Base-by-base conservation (phyloP, 371 early-diverging fungal species). In the Mortierella sp. region DNA sequence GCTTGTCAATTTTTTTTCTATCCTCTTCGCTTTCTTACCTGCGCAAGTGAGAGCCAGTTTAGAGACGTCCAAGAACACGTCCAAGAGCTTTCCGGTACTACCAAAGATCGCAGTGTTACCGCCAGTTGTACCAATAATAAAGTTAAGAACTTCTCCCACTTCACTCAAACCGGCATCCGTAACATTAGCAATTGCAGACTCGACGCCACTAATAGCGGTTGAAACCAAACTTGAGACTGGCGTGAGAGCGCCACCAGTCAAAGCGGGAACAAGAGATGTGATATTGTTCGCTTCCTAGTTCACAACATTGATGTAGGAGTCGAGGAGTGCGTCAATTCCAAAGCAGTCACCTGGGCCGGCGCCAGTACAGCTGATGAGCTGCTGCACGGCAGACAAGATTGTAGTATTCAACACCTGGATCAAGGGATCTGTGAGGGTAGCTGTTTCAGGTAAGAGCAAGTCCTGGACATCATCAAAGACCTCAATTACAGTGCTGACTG, bases 61-160 rank as follows among this genome's bases (percentile, higher is more conserved):
- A 5, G 59, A 47, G 10, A 64, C 32, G 1, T 62, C 39, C 12
- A 18, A 62, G 22, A 54, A 20, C 18, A 64, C 10, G 22, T 30
- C 28, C 35, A 65, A 47, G 9, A 22, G 52, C 8, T 57, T 1
- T 5, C 45, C 18, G 12, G 64, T 28, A 5, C 26, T 20, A 12
- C 49, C 32, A 43, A 45, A 55, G 6, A 39, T 8, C 6, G 0
- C 39, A 30, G 22, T 24, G 37, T 58, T 62, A 12, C 49, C 59
- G 4, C 24, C 1, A 14, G 32, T 26, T 8, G n/a, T 26, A 20
- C 64, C 62, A 24, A 73, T 67, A 12, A 67, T 45, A 35, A 12
- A 14, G 63, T 67, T 68, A 28, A 73, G 40, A 18, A 47, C 45
- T 10, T 6, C n/a, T 62, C 58, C 67, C 10, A 62, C 30, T 6